Evolutionary conservation across 257 asterid genomes (phyloP), one percentile per base, ranked within the genome.

Genomic region (Ilex aquifolium): DNA sequence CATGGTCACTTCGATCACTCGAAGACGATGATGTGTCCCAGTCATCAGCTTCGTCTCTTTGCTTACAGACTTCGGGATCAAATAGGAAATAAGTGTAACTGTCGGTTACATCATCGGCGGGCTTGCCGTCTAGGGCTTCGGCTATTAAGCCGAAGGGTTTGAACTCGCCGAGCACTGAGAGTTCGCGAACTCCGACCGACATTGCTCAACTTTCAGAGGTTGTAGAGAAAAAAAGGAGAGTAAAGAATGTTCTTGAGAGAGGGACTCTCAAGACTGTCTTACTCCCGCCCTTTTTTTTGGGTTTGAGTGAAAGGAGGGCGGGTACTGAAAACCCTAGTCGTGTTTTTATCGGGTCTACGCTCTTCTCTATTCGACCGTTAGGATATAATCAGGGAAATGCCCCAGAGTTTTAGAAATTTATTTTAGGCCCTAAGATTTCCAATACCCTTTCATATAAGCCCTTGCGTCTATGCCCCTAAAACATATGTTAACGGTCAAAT

Each of bases 121-220:
- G 74, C 50, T 67, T 71, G 31, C 86, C 90, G 69, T 91, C 96
- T 56, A 67, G 59, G n/a, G 80, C 79, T 76, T 91, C 97, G 48
- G 81, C 94, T 10, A 85, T 79, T 69, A 86, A 71, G 10, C 97
- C 97, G 44, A 79, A 88, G 13, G 97, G 91, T 72, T 76, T 81
- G 83, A 91, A 91, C 71, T 82, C 89, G 17, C 80, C 72, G 0
- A 88, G 76, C 44, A 82, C 78, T 8, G 88, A 74, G 55, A 88
- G 83, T 71, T 84, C 85, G 48, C 97, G 85, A 62, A 72, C 85
- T 62, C 91, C 90, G 51, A 66, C 59, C 48, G 85, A 68, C 95
- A 85, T 80, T 57, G 52, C 65, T 58, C 61, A 54, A 61, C 60
- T 56, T 29, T 21, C 27, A 21, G 67, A 56, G 72, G 16, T n/a